Conservation (phyloP, 257 asterid species). For the Penstemon newberryi region DNA sequence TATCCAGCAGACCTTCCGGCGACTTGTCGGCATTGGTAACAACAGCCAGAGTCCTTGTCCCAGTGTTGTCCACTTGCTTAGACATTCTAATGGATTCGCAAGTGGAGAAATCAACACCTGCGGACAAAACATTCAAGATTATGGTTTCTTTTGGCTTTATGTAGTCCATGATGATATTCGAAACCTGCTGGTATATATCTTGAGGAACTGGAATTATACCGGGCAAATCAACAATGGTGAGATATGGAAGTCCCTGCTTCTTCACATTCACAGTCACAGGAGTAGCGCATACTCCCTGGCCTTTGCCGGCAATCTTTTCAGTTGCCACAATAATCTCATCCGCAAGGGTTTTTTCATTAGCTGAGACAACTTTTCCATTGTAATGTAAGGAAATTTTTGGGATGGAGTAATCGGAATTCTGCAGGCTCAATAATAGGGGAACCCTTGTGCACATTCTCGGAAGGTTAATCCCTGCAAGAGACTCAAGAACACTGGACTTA, state of each 20-base stretch:
- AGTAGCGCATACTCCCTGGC: too few species aligned
- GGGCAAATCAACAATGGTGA: too few species aligned
- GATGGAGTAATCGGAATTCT: slow-evolving; percentile 15
- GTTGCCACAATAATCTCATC: slow-evolving; percentile 12
- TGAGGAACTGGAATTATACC: slow-evolving; percentile 14
- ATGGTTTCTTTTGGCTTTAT: slow-evolving; percentile 39
- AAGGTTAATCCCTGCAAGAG: slow-evolving; percentile 53
- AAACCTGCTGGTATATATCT: slow-evolving; percentile 36
- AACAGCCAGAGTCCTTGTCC: slow-evolving; percentile 37
- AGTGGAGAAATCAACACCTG: slow-evolving; percentile 37
- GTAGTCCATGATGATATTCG: slow-evolving; percentile 31
- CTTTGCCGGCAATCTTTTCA: too few species aligned
- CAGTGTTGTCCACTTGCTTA: slow-evolving; percentile 30
- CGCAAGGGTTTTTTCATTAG: slow-evolving; percentile 30
- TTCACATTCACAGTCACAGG: too few species aligned
- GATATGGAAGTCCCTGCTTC: too few species aligned
- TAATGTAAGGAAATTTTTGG: slow-evolving; percentile 40
- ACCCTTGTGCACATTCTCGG: slow-evolving; percentile 54
- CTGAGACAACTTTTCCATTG: slow-evolving; percentile 18
- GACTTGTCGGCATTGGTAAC: slow-evolving; percentile 40
- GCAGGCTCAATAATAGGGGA: slow-evolving; percentile 43
- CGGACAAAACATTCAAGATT: slow-evolving; percentile 37
- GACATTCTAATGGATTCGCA: slow-evolving; percentile 42
- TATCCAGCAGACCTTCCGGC: slow-evolving; percentile 39
- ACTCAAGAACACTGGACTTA: slow-evolving; percentile 53